Base-by-base conservation (phyloP, 192 early-diverging fungal genomes). In the Backusella morwellensis region DNA sequence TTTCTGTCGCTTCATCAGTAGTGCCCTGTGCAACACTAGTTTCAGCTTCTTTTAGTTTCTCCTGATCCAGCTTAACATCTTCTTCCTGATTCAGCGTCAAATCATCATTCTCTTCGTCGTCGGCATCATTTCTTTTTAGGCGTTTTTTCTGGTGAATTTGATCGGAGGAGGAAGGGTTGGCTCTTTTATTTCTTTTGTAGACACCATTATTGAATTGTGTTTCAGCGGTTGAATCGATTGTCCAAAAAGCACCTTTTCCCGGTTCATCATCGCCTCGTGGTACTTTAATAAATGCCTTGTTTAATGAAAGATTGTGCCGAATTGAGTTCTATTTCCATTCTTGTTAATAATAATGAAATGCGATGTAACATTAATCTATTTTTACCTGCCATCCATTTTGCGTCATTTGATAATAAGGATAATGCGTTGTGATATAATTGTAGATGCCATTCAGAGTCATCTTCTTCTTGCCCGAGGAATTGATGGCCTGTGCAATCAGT, bases 221-320 rank as follows among this genome's bases (percentile, higher is more conserved):
- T 78, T 92, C 90, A 69, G 85, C 88, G 32, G 83, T 86, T 35
- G 89, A 86, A 74, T 96, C 95, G 68, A 98, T 93, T 2, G 96
- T 92, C 97, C 96, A 98, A 80, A 95, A 97, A 35, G 95, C 93
- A 8, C 97, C 97, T 80, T 98, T 98, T 23, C 97, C 97, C 17
- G 93, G 92, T 80, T 97, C 96, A 42, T 90, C 90, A 75, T 88
- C 88, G 1, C 92, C 92, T 11, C 97, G 87, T 69, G 93, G 92
- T 35, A 97, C 92, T 70, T 95, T 94, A 26, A 97, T 87, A 87
- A 99, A 99, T 17, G 91, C 90, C 76, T 95, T 95, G 86, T 98
- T 98, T 66, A 98, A 87, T n/a, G 95, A 96, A 40, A 98, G 85
- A 82, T 98, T 98, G 84, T 98, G 97, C 42, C 97, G 90, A 77